Percentiles rank a stretch among this genome's conserved stretches.
Conservation (phyloP, 140 eudicot species). For the Flaveria floridana region DNA sequence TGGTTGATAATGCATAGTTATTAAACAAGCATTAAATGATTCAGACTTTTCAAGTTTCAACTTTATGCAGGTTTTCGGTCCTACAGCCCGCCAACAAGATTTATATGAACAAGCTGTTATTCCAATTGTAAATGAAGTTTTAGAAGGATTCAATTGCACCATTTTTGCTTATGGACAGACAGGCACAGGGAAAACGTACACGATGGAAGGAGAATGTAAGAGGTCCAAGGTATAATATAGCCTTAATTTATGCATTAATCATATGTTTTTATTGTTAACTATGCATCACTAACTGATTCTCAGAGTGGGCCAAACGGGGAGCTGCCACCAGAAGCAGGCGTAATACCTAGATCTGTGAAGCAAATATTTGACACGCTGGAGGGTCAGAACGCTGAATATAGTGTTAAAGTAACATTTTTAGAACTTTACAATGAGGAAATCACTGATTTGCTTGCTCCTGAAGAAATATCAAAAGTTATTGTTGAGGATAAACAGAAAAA, state of each 20-base stretch:
- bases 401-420: slow-evolving; percentile 79
- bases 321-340: slow-evolving; percentile 89
- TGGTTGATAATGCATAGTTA: slow-evolving; percentile 13
- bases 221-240: slow-evolving; percentile 29
- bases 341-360: slow-evolving; percentile 80
- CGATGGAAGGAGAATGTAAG: slow-evolving; percentile 47
- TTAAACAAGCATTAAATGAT: not conserved
- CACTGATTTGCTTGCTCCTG: slow-evolving; percentile 89
- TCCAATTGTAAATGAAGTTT: slow-evolving; percentile 48
- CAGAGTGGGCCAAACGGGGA: slow-evolving; percentile 67
- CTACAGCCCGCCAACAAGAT: slow-evolving; percentile 43
- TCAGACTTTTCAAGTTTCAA: not conserved
- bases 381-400: slow-evolving; percentile 87
- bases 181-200: slow-evolving; percentile 50
- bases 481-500: slow-evolving; percentile 81
- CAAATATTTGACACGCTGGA: slow-evolving; percentile 81
- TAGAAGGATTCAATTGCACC: slow-evolving; percentile 50
- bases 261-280: slow-evolving; percentile 2
- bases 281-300: not conserved
- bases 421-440: slow-evolving; percentile 94
- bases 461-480: slow-evolving; percentile 57
- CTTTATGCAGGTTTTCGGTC: slow-evolving; percentile 46
- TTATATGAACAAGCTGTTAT: slow-evolving; percentile 42
- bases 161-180: slow-evolving; percentile 56
- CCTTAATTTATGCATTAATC: not conserved